Conservation (phyloP, 176 grass and related monocot species). For the Paspalum notatum region DNA sequence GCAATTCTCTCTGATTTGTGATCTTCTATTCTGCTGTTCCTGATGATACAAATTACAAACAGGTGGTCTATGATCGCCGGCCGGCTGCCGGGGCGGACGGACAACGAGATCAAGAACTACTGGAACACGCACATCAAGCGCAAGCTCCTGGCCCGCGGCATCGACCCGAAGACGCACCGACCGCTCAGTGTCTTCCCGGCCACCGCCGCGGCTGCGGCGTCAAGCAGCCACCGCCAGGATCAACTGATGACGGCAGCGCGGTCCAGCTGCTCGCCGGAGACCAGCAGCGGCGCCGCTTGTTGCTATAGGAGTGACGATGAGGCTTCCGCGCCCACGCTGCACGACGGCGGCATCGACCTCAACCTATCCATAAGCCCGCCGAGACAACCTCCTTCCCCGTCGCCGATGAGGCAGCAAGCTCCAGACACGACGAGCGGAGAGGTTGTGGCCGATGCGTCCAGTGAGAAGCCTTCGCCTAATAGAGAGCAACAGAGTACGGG, state of each 20-base stretch:
- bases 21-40: too few relatives aligned
- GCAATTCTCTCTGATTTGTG: too few relatives aligned
- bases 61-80: conserved; percentile 90
- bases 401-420: not conserved
- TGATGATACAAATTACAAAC: not conserved
- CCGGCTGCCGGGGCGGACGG: conserved; percentile 70
- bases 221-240: not conserved
- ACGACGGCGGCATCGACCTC: conserved; percentile 54
- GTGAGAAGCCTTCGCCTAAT: not conserved
- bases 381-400: conserved; percentile 13
- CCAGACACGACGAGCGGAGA: not conserved
- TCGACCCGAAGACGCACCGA: conserved; percentile 71
- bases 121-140: conserved; percentile 94
- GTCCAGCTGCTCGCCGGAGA: conserved; percentile 39
- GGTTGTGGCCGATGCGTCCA: not conserved
- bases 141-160: conserved; percentile 71
- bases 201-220: not conserved
- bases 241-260: not conserved
- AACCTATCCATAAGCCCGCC: conserved; percentile 70
- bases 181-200: conserved; percentile 31
- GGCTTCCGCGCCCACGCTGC: not conserved
- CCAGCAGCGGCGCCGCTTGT: not conserved
- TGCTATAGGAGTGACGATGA: conserved; percentile 12
- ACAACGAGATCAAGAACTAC: conserved; percentile 98
- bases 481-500: too few relatives aligned